These are phyloP conservation scores for Daldinia vernicosa DNA, from an alignment of 495 filamentous ascomycete genomes.

Conservation along the genomic window DNA sequence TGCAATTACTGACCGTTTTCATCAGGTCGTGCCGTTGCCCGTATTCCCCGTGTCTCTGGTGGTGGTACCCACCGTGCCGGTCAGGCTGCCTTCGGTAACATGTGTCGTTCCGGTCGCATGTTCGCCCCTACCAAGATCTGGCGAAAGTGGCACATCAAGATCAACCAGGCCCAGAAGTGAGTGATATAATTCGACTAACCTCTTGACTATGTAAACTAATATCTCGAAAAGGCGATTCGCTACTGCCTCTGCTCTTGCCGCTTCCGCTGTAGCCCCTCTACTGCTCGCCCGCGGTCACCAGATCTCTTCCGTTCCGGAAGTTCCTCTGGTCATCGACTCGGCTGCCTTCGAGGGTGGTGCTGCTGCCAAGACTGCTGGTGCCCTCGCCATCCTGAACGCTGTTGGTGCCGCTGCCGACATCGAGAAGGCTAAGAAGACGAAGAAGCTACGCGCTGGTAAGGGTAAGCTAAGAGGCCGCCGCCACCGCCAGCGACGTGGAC, in stretches of 20 bases:
- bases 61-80: slow-evolving; percentile 99
- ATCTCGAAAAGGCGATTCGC: slow-evolving; percentile 79
- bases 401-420: slow-evolving; percentile 90
- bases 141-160: slow-evolving; percentile 99
- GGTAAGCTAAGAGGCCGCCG: slow-evolving; percentile 95
- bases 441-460: slow-evolving; percentile 96
- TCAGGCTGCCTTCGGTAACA: slow-evolving; percentile 99
- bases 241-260: slow-evolving; percentile 94
- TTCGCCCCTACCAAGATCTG: slow-evolving; percentile 99
- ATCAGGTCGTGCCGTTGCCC: slow-evolving; percentile 95
- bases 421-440: slow-evolving; percentile 90
- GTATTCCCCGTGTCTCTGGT: slow-evolving; percentile 99
- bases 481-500: slow-evolving; percentile 95
- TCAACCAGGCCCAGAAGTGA: slow-evolving; percentile 96
- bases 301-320: slow-evolving; percentile 89
- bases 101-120: slow-evolving; percentile 99
- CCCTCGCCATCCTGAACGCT: slow-evolving; percentile 84
- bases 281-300: slow-evolving; percentile 97
- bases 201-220: slow-evolving; percentile 30
- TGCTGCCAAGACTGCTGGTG: slow-evolving; percentile 87
- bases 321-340: slow-evolving; percentile 93
- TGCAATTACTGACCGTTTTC: slow-evolving; percentile 43
- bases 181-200: slow-evolving; percentile 38
- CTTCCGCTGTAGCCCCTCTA: slow-evolving; percentile 91
- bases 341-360: slow-evolving; percentile 80